Evolutionary conservation across 2,329 filamentous ascomycete species (phyloP), one percentile per base, ranked within the genome.

Genomic region (Aspergillus calidoustus): DNA sequence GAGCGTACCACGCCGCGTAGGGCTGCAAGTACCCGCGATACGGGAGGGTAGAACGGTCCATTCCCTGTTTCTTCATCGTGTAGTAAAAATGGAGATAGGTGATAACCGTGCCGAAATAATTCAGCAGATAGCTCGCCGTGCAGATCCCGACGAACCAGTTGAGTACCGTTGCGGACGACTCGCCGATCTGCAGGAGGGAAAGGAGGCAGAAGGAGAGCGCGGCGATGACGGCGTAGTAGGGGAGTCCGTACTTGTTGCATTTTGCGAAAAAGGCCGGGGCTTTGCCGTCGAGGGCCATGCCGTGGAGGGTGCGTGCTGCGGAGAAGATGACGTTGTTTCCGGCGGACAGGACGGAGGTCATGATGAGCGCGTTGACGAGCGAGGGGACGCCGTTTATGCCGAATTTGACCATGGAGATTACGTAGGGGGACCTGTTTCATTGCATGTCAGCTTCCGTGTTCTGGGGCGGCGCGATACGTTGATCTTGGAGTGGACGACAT

Each of bases 31-130:
- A 82, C 0, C 87, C 86, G 64, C 84, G 87, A 75, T 91, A 93
- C 0, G 90, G 89, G n/a, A 93, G 77, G 0, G 82, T 83, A 22
- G 86, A 82, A 3, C 90, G 84, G 64, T 86, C 83, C 23, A 93
- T 80, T 0, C 89, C 89, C 68, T 93, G 90, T 0, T 82, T 85
- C 43, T 82, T 77, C 53, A 90, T 82, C 0, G 90, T 89, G 23
- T 86, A 85, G 72, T 89, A 81, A 74, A 92, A 94, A 61, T 85
- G 86, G 52, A 93, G 76, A 72, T 91, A 93, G 0, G 89, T 88
- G 47, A 88, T 2, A 3, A 49, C 44, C 0, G 44, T 41, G 0
- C 44, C 54, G 30, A 49, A 38, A 19, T 49, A 56, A 5, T 56
- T 56, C 2, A 54, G 43, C 19, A 54, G 50, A 34, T 54, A 41